Conservation (phyloP, 2,329 filamentous ascomycete genomes). For the Fonsecaea pedrosoi region DNA sequence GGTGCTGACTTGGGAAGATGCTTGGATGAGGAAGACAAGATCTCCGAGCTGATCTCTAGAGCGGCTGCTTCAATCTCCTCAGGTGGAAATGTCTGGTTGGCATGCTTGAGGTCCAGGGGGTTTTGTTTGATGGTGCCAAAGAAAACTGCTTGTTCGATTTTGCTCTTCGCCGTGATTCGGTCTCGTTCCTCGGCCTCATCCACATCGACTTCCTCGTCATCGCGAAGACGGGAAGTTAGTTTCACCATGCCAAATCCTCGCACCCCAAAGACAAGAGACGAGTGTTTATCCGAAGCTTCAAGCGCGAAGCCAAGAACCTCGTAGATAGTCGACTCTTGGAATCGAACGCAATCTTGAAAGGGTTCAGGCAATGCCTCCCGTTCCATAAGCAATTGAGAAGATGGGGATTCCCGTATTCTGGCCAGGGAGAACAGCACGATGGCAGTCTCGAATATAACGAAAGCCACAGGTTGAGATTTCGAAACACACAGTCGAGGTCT, state of each 20-base stretch:
- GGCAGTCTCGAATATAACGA: constrained; percentile 78
- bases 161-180: constrained; percentile 79
- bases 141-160: constrained; percentile 93
- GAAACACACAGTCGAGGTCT: constrained; percentile 78
- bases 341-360: constrained; percentile 87
- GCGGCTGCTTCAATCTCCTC: constrained; percentile 79
- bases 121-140: constrained; percentile 83
- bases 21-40: constrained; percentile 76
- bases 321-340: constrained; percentile 63
- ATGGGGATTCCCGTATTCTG: constrained; percentile 71
- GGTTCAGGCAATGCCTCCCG: constrained; percentile 67
- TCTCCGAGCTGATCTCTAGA: constrained; percentile 77
- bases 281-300: constrained; percentile 53
- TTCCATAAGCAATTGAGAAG: constrained; percentile 75
- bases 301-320: constrained; percentile 58
- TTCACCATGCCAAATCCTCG: constrained; percentile 65
- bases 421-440: constrained; percentile 78
- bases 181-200: constrained; percentile 47
- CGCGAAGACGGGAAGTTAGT: constrained; percentile 41
- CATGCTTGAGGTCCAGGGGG: constrained; percentile 81
- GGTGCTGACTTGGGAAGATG: constrained; percentile 76
- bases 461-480: constrained; percentile 78
- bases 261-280: constrained; percentile 61
- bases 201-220: constrained; percentile 57
- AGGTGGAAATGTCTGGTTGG: constrained; percentile 69